Evolutionary conservation across 164 flowering plant species (phyloP), one percentile per base, ranked within the genome.

Genomic region (Cinnamomum micranthum): DNA sequence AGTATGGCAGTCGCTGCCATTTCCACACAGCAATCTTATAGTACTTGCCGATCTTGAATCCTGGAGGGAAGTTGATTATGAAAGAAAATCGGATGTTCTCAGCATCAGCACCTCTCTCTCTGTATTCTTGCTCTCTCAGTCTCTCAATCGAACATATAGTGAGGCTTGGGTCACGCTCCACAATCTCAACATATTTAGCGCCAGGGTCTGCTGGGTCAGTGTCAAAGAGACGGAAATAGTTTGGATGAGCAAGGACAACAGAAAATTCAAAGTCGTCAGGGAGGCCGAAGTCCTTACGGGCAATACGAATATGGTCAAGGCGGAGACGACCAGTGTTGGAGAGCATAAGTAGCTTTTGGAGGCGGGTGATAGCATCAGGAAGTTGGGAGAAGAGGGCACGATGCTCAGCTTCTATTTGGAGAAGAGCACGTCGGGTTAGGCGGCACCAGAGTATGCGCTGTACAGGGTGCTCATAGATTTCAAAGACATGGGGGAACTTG

Each of bases 1-100:
- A 94, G 76, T 94, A 96, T 0, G 99, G 98, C 64, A 90, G 60
- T 75, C 99, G 72, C 77, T 96, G 99, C 99, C 99, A 96, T 69
- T 91, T 92, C 98, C 97, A 92, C 31, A 94, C 88, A 0, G 97
- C 99, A 84, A 90, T 90, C 76, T 87, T 91, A 80, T 83, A 94
- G 78, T 89, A 90, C 85, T 92, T 96, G 9, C 89, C 86, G 33
- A 90, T 86, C 88, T 88, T 94, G 80, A 93, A 96, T 62, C 99
- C 99, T 0, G 98, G 97, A 1, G 98, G 99, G 71, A 92, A 96
- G 78, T 92, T 92, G 33, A 96, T 83, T 20, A 87, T 70, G 78
- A 96, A 94, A 0, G 97, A 84, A 79, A 96, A 96, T 79, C 99
- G 80, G 62, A 88, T 81, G 72, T 86, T 82, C 80, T 92, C 99